Percentiles rank a stretch among this genome's conserved stretches.
Conservation (phyloP, 306 rosid genomes). For the Medicago arabica region DNA sequence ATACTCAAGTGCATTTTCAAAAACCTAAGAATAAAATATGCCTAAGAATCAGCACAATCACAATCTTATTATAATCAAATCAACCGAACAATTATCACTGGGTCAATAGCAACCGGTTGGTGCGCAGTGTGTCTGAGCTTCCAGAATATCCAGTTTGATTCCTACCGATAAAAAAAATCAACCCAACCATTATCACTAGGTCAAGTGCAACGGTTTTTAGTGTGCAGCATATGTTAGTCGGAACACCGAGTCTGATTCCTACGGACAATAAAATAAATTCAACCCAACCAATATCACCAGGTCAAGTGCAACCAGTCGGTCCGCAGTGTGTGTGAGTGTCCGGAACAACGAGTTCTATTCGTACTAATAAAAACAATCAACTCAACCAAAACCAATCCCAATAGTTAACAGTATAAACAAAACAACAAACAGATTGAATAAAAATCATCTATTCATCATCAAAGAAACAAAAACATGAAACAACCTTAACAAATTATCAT, state of each 20-base stretch:
- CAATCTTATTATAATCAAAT: slow-evolving; percentile 14
- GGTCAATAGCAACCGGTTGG: not conserved
- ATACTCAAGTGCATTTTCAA: slow-evolving; percentile 11
- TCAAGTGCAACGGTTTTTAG: not conserved
- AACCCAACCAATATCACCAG: not conserved
- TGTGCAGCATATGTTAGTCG: not conserved
- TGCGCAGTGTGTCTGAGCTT: not conserved
- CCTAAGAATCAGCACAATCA: slow-evolving; percentile 13
- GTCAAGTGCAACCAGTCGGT: not conserved
- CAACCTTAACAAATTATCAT: not conserved
- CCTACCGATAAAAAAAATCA: not conserved
- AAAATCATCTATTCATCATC: slow-evolving; percentile 1
- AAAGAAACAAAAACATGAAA: not conserved
- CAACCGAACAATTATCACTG: not conserved
- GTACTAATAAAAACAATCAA: slow-evolving; percentile 1
- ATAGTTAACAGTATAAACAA: not conserved
- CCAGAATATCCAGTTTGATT: not conserved
- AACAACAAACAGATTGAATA: slow-evolving; percentile 20
- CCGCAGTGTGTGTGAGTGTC: not conserved
- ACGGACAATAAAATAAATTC: not conserved
- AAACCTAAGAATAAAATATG: not conserved
- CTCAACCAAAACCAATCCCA: slow-evolving; percentile 23
- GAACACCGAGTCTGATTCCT: not conserved
- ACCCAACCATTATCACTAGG: not conserved
- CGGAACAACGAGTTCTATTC: not conserved